Evolutionary conservation across 352 stramenopile species (phyloP).

Genomic region (Globisporangium cylindrosporum): DNA sequence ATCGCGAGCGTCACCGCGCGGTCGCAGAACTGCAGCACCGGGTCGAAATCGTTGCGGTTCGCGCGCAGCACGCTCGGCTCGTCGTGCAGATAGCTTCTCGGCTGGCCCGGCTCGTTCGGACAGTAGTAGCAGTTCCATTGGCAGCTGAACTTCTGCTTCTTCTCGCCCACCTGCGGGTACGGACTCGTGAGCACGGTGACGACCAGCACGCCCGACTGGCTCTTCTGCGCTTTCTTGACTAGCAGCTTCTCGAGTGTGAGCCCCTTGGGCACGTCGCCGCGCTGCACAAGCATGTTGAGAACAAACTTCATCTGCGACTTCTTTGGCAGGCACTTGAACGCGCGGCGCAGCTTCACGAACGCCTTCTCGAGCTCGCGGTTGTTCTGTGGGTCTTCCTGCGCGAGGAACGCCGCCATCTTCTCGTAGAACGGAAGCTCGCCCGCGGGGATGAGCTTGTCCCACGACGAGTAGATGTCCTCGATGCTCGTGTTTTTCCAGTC

Average conservation of each 20-base stretch:
- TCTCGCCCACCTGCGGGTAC: slow-evolving; percentile 76
- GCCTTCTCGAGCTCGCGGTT: slow-evolving; percentile 79
- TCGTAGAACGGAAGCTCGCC: slow-evolving; percentile 71
- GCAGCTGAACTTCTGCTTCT: slow-evolving; percentile 88
- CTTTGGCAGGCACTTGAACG: slow-evolving; percentile 89
- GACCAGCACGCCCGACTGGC: slow-evolving; percentile 88
- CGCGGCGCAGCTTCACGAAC: slow-evolving; percentile 77
- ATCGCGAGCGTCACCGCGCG: slow-evolving; percentile 87
- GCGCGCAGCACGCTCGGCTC: slow-evolving; percentile 90
- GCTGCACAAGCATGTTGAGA: slow-evolving; percentile 72
- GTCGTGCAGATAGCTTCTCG: slow-evolving; percentile 91
- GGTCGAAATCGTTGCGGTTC: slow-evolving; percentile 91
- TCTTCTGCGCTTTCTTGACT: slow-evolving; percentile 89
- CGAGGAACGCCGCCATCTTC: slow-evolving; percentile 81
- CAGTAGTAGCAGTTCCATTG: slow-evolving; percentile 97
- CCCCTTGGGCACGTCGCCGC: slow-evolving; percentile 41
- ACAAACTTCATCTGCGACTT: slow-evolving; percentile 91
- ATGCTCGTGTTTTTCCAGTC: slow-evolving; percentile 84
- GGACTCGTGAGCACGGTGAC: slow-evolving; percentile 92
- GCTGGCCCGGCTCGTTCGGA: slow-evolving; percentile 90
- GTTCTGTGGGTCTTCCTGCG: slow-evolving; percentile 67
- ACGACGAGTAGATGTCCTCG: slow-evolving; percentile 86
- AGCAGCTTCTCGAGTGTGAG: slow-evolving; percentile 74
- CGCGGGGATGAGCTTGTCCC: slow-evolving; percentile 78
- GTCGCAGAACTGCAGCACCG: slow-evolving; percentile 91